Base-by-base conservation (phyloP, 2,329 filamentous ascomycete species). In the Botrytis medusae region DNA sequence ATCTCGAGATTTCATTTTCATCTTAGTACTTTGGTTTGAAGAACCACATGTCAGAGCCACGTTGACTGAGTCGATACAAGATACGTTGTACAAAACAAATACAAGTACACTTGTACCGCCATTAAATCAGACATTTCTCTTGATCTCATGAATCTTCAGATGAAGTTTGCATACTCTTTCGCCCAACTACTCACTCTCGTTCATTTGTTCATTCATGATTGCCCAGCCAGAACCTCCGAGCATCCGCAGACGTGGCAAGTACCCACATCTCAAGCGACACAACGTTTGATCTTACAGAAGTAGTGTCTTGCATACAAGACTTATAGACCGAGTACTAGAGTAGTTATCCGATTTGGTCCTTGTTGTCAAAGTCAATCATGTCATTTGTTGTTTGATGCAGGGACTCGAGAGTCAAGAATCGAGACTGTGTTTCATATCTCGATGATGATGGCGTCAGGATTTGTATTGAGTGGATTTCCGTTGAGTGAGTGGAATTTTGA, bases 271-370 rank as follows among this genome's bases (percentile, higher is more conserved):
- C 44, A 16, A 48, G 63, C 29, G 46, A 65, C 63, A 65, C 44
- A 65, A 65, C 63, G 44, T 65, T 65, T 42, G 57, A 44, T 44
- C 61, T 44, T 29, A 63, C 37, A 14, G 44, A 65, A 51, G 44
- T 34, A 51, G 63, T 37, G 63, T 65, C 44, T 65, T 65, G 63
- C 63, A 65, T 65, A 65, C 37, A 46, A 65, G 63, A 65, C 63
- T 44, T 51, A 65, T 9, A 65, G 63, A 48, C 63, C 63, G 63
- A 65, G 63, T 65, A 65, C 42, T 37, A 65, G 63, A 65, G 63
- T 65, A 25, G n/a, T 32, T 34, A 65, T 65, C 63, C 42, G 44
- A 25, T 48, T 25, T 46, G 29, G 29, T 37, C 37, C 42, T 65
- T 48, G 63, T 46, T 48, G 63, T 65, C 63, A 65, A 65, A 65